These are phyloP conservation scores for Exophiala mesophila DNA, from an alignment of 2,329 filamentous ascomycete species.

Conservation along the genomic window DNA sequence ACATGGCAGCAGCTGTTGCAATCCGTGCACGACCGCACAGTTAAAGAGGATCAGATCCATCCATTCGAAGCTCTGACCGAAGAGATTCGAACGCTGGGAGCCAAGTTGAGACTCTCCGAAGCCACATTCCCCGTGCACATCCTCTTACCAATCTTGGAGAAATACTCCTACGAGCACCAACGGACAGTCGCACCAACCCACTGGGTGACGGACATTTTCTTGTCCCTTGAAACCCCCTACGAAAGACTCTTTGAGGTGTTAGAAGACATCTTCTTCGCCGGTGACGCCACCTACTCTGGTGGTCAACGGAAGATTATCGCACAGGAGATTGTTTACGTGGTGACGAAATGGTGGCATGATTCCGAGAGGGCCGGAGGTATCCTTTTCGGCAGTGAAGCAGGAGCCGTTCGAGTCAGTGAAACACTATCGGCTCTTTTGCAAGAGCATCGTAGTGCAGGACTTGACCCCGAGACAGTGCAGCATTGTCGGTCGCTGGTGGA, in stretches of 20 bases:
- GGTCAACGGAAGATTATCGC: slow-evolving; percentile 53
- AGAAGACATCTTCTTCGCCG: slow-evolving; percentile 63
- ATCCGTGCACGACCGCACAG: slow-evolving; percentile 58
- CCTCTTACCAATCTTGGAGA: slow-evolving; percentile 53
- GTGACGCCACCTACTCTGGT: slow-evolving; percentile 60
- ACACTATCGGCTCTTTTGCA: slow-evolving; percentile 31
- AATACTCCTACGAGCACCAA: slow-evolving; percentile 48
- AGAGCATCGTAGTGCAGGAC: slow-evolving; percentile 13
- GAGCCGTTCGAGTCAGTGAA: slow-evolving; percentile 46
- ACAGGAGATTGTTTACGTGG: slow-evolving; percentile 57
- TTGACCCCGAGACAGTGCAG: slow-evolving; percentile 37
- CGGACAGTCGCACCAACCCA: slow-evolving; percentile 44
- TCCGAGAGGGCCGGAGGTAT: slow-evolving; percentile 51
- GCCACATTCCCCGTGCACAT: slow-evolving; percentile 50
- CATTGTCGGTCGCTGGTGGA: slow-evolving; percentile 35
- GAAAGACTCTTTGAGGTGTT: slow-evolving; percentile 59
- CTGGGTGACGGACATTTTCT: slow-evolving; percentile 63
- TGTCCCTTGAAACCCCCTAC: slow-evolving; percentile 57
- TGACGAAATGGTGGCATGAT: slow-evolving; percentile 57
- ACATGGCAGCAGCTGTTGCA: slow-evolving; percentile 83
- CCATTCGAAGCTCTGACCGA: slow-evolving; percentile 49
- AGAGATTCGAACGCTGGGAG: slow-evolving; percentile 54
- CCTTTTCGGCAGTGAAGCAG: slow-evolving; percentile 57
- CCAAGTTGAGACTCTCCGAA: slow-evolving; percentile 52
- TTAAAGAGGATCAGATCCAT: slow-evolving; percentile 37